Evolutionary conservation across 1,284 basidiomycete genomes (phyloP), one percentile per base, ranked within the genome.

Genomic region (Cutaneotrichosporon curvatum): DNA sequence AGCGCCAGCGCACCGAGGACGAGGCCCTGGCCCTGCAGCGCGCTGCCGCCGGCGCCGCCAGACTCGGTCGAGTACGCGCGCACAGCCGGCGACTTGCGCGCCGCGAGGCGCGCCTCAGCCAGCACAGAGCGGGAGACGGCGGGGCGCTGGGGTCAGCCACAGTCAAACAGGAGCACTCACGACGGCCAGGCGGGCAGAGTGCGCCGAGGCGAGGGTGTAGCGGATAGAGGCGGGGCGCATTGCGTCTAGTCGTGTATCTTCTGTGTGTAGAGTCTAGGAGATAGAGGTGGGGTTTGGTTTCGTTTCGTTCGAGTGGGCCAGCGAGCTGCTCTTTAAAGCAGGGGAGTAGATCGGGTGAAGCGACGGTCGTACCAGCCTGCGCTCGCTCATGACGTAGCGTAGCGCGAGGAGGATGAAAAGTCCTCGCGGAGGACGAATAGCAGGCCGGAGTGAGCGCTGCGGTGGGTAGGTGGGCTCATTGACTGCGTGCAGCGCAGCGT

Each of bases 1-100:
- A 45, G 43, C 20, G 55, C 67, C 18, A 67, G 49, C 12, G 59
- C 65, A 16, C 58, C 51, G 43, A 71, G 61, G 21, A 71, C 62
- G 45, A 66, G 22, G 7, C 42, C 42, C 35, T 43, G 42, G 42
- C 42, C 34, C 34, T 20, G 34, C 18, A 41, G 18, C 10, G 40
- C 40, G 40, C 31, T 16, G 38, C 18, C 28, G 20, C 16, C 37
- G 21, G 16, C 37, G 14, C 18, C 9, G 32, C 15, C 15, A 9
- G 32, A 34, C 9, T n/a, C 21, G 32, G 16, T 35, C 18, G 22
- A 19, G 15, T 42, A 34, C 16, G 11, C 18, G 32, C 32, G 32
- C 15, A 36, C 11, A 16, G 16, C 12, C 16, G 25, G 20, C 10
- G 39, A 11, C 25, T 31, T 23, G 16, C 30, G 38, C 23, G 39